These are phyloP conservation scores for Fusarium sarcochroum DNA, from an alignment of 2,329 filamentous ascomycete genomes.

Conservation along the genomic window DNA sequence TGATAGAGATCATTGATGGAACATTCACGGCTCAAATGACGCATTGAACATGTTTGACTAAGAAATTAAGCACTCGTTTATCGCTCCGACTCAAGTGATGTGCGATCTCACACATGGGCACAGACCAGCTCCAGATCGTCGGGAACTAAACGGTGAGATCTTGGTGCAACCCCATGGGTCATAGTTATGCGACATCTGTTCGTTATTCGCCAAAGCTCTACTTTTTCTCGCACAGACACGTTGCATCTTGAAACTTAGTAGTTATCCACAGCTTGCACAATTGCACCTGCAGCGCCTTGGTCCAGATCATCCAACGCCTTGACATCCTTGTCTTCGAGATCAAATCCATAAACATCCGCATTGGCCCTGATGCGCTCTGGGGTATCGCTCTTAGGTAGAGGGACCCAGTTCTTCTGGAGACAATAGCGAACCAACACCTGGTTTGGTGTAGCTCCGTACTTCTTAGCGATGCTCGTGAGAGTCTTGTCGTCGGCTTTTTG, in stretches of 20 bases:
- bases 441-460: conserved; percentile 69
- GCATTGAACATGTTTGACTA: accelerated
- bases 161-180: not conserved
- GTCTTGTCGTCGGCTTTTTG: conserved; percentile 64
- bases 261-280: conserved; percentile 42
- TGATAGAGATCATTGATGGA: not conserved
- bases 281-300: conserved; percentile 41
- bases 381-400: conserved; percentile 75
- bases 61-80: not conserved
- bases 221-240: not conserved
- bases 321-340: conserved; percentile 71
- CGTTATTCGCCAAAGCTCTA: not conserved
- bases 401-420: conserved; percentile 77
- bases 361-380: conserved; percentile 71
- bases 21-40: conserved; percentile 3
- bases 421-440: conserved; percentile 78
- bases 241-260: conserved; percentile 6
- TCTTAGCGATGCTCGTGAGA: conserved; percentile 68
- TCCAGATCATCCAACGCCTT: conserved; percentile 45
- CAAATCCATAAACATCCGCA: conserved; percentile 71
- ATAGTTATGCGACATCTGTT: too few relatives aligned
- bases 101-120: not conserved
- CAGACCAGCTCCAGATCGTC: not conserved
- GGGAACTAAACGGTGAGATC: conserved; percentile 10
- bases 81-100: not conserved